Percentiles rank a stretch among this genome's conserved stretches.
phyloP scores from a whole-genome alignment of 108 stramenopile genomes.

The Skeletonema menzelii region DNA sequence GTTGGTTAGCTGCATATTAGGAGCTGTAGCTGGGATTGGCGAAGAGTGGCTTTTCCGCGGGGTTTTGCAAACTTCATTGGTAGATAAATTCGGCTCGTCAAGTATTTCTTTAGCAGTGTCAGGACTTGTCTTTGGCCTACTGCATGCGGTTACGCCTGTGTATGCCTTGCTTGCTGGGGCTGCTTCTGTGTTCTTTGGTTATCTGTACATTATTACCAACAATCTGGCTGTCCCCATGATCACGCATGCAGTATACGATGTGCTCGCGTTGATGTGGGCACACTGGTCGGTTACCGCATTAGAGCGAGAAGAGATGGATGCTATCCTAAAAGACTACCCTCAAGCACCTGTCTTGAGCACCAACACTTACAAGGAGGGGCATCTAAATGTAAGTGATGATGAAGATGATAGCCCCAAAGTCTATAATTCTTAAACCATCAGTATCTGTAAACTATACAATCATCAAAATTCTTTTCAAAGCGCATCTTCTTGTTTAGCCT shows the following conservation, averaged over 20 bases:
- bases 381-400: neutral
- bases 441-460: neutral
- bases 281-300: conserved; percentile 68
- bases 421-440: neutral
- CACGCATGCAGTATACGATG: conserved; percentile 85
- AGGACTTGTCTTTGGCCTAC: conserved; percentile 72
- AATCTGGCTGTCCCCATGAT: conserved; percentile 83
- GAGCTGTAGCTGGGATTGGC: conserved; percentile 78
- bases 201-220: conserved; percentile 49
- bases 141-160: conserved; percentile 87
- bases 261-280: conserved; percentile 75
- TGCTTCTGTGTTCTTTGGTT: conserved; percentile 86
- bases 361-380: neutral
- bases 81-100: conserved; percentile 22
- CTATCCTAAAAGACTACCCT: conserved; percentile 25
- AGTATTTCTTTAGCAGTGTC: conserved; percentile 50
- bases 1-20: conserved; percentile 52
- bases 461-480: neutral
- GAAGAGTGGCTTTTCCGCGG: conserved; percentile 92
- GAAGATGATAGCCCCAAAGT: neutral
- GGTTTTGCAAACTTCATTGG: conserved; percentile 65
- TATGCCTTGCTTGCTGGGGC: conserved; percentile 74
- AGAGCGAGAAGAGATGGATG: conserved; percentile 45
- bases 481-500: neutral
- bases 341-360: conserved; percentile 24